phyloP scores from a whole-genome alignment of 1,284 basidiomycete species.

The Ceratobasidium sp. region DNA sequence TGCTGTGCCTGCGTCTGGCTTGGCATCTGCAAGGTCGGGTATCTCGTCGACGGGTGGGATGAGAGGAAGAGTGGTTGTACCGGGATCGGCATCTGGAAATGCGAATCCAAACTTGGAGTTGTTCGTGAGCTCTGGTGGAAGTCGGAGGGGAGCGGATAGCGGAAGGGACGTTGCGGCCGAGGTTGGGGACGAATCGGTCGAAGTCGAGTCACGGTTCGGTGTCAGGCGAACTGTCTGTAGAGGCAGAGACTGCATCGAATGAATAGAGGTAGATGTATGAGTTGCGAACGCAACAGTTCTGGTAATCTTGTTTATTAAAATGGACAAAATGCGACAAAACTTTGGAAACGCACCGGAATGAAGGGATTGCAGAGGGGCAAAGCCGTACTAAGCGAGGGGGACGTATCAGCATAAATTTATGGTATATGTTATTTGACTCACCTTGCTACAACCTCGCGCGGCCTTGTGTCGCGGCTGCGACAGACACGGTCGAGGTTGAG shows the following conservation, averaged over 20 bases:
- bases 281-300: not conserved
- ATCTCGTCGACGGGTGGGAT: slow-evolving; percentile 5
- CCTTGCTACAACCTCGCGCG: slow-evolving; percentile 1
- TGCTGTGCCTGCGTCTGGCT: not conserved
- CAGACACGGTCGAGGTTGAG: slow-evolving; percentile 8
- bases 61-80: not conserved
- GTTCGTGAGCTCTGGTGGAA: slow-evolving; percentile 23
- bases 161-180: slow-evolving; percentile 22
- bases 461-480: not conserved
- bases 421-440: not conserved
- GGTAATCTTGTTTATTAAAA: not conserved
- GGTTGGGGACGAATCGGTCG: slow-evolving; percentile 22
- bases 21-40: not conserved
- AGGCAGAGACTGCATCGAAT: not conserved
- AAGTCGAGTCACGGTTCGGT: slow-evolving; percentile 9
- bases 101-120: slow-evolving; percentile 32
- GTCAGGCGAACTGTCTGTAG: not conserved
- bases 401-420: not conserved
- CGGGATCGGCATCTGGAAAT: slow-evolving; percentile 13
- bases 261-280: not conserved
- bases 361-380: not conserved
- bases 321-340: not conserved
- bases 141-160: slow-evolving; percentile 13
- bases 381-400: not conserved
- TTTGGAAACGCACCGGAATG: not conserved